Percentiles rank a stretch among this genome's conserved stretches.
Evolutionary conservation across 441 rosid species (phyloP).

Genomic region (Populus hybrid): DNA sequence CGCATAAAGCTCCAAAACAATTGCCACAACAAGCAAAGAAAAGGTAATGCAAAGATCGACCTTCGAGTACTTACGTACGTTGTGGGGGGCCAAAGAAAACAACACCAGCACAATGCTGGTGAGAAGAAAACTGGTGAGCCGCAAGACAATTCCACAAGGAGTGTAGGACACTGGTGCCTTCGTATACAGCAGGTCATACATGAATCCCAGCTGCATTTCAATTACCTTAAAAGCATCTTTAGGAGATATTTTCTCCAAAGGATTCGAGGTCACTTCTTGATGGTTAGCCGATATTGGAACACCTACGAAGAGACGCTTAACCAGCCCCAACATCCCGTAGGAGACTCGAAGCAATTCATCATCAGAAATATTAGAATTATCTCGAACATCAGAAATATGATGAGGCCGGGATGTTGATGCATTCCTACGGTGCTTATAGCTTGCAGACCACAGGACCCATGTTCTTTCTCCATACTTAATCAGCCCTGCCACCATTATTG

Average conservation of each 20-base stretch:
- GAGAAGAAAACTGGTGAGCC: not conserved
- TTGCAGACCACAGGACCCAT: slow-evolving; percentile 20
- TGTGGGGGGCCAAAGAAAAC: not conserved
- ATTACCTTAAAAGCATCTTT: slow-evolving; percentile 30
- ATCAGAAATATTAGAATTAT: too few species aligned
- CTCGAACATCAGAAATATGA: too few species aligned
- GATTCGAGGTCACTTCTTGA: slow-evolving; percentile 19
- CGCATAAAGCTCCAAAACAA: slow-evolving; percentile 35
- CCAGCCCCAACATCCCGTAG: too few species aligned
- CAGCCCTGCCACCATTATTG: slow-evolving; percentile 22
- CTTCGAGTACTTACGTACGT: not conserved
- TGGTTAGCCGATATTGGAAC: too few species aligned
- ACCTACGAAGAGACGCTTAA: too few species aligned
- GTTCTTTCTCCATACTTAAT: slow-evolving; percentile 33
- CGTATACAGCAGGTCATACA: slow-evolving; percentile 22
- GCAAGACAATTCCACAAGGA: slow-evolving; percentile 6
- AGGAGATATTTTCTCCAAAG: slow-evolving; percentile 2
- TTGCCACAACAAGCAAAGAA: slow-evolving; percentile 34
- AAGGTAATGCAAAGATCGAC: slow-evolving; percentile 32
- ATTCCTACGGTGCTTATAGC: too few species aligned
- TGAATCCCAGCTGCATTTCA: slow-evolving; percentile 42
- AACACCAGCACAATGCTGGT: slow-evolving; percentile 3
- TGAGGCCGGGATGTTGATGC: too few species aligned
- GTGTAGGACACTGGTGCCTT: slow-evolving; percentile 31
- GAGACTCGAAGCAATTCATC: too few species aligned